Base-by-base conservation (phyloP, 495 filamentous ascomycete genomes). In the Thermochaetoides thermophila region DNA sequence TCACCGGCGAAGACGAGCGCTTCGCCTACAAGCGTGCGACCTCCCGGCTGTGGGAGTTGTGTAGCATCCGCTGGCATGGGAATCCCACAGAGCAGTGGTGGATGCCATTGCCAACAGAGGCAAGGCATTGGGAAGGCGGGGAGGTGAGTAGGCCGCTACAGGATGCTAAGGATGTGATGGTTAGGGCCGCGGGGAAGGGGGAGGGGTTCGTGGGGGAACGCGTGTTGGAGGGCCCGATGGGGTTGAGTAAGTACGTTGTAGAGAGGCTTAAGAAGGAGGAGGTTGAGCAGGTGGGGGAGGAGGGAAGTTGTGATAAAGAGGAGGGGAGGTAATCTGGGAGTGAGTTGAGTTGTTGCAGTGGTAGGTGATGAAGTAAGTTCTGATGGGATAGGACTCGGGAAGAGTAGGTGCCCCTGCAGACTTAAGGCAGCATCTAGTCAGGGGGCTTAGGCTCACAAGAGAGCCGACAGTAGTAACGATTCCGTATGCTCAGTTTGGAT, bases 11-110 rank as follows among this genome's bases (percentile, higher is more conserved):
- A 46, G 78, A 81, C 48, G 78, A 81, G 49, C 59, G 60, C 9
- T 84, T 84, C 43, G 78, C 78, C 0, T 80, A 76, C 37, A 74
- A 76, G 46, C 59, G 79, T 3, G 78, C 76, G 5, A 54, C 62
- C 28, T 76, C 72, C 36, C 55, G 78, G 27, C 42, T 83, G 9
- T 83, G 75, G 77, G 74, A 82, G 53, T 64, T 83, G 46, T 81
- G 76, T 45, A 64, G 71, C 10, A 52, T 52, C 11, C 52, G 60
- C 42, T 82, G 79, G 78, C 76, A 78, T 52, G 61, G 59, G 4
- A 45, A 74, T 34, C 54, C 27, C 45, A 67, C 43, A 34, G 64
- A 62, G 21, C 6, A 11, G 7, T 81, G 74, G 75, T 76, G 74
- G 71, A 62, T 66, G 49, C 76, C 77, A n/a, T 37, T 81, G 18